Base-by-base conservation (phyloP, 2,329 filamentous ascomycete genomes). In the Cladophialophora psammophila region DNA sequence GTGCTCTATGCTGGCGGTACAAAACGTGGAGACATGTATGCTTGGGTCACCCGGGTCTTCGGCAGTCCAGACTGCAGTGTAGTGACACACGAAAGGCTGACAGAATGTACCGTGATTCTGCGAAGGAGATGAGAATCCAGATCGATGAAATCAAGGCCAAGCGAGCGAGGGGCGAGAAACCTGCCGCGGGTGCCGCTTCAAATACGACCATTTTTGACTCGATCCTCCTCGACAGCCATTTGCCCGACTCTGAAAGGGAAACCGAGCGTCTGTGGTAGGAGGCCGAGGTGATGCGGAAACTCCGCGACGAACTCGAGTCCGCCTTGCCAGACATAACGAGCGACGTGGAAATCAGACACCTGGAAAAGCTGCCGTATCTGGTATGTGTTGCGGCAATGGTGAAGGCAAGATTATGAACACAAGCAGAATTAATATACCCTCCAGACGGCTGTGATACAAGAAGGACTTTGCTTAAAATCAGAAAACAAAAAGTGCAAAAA, bases 211-310 rank as follows among this genome's bases (percentile, higher is more conserved):
- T 80, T 56, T 72, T 73, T 61, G 68, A 72, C 31, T 67, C 64
- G 34, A 60, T 78, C 7, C 65, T 78, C 7, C 65, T 75, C 1
- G 56, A 73, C 34, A 70, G 71, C 32, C 69, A 74, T 15, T 58
- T 69, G 3, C 75, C 76, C 6, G 66, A 71, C 3, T 50, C 64
- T 12, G 76, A 78, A 60, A 78, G 77, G 64, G 69, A 72, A 1
- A 64, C 72, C 15, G 65, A 66, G 7, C 73, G 77, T 0, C 69
- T 79, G 8, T 69, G 69, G 2, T 71, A 77, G 18, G 77, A 79
- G 66, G 76, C 62, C 5, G 45, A 58, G 4, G 60, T 69, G 15
- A 58, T 57, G 31, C 20, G 10, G 20, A 64, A 52, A 26, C 58
- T 69, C 12, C 63, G 63, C 35, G 53, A 38, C 8, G 70, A 72